A percentile compares a stretch with the other conserved stretches of the same genome.
These are phyloP conservation scores for Didymella lethalis DNA, from an alignment of 2,329 filamentous ascomycete species.

Conservation along the genomic window DNA sequence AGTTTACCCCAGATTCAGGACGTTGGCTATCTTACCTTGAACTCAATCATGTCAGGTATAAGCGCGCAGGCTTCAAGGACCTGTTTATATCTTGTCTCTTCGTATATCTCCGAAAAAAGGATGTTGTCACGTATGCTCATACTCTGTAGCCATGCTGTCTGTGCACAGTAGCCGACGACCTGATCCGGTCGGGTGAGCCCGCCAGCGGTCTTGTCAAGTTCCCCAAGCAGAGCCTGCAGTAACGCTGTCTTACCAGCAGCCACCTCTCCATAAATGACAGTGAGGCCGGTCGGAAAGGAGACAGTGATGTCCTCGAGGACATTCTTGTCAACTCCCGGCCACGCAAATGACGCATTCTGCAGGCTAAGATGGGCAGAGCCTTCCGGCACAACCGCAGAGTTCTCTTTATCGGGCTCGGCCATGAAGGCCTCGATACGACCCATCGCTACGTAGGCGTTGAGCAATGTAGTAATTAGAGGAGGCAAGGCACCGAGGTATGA, in stretches of 20 bases:
- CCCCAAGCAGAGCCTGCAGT: slow-evolving; percentile 66
- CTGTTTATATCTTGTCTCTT: slow-evolving; percentile 72
- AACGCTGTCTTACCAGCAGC: slow-evolving; percentile 70
- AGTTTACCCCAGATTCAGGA: neutral
- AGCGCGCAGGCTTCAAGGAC: slow-evolving; percentile 72
- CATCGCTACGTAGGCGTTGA: slow-evolving; percentile 85
- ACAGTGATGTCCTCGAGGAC: slow-evolving; percentile 64
- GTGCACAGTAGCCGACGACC: slow-evolving; percentile 69
- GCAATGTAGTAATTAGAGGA: slow-evolving; percentile 73
- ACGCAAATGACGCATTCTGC: slow-evolving; percentile 74
- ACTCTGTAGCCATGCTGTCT: slow-evolving; percentile 73
- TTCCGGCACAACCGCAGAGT: slow-evolving; percentile 52
- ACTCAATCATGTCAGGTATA: slow-evolving; percentile 66
- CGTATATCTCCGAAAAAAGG: slow-evolving; percentile 70
- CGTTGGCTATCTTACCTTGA: slow-evolving; percentile 54
- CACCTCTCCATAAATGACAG: slow-evolving; percentile 69
- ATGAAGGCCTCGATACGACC: slow-evolving; percentile 86
- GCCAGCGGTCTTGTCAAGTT: slow-evolving; percentile 63
- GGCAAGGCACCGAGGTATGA: slow-evolving; percentile 77
- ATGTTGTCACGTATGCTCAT: slow-evolving; percentile 76
- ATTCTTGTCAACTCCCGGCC: slow-evolving; percentile 71
- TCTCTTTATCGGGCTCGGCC: slow-evolving; percentile 79
- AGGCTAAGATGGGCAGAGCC: slow-evolving; percentile 58
- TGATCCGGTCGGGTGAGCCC: slow-evolving; percentile 62
- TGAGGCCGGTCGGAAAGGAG: slow-evolving; percentile 64